A percentile compares a stretch with the other conserved stretches of the same genome.
These are phyloP conservation scores for Kwoniella shandongensis DNA, from an alignment of 768 basidiomycete genomes.

Conservation along the genomic window DNA sequence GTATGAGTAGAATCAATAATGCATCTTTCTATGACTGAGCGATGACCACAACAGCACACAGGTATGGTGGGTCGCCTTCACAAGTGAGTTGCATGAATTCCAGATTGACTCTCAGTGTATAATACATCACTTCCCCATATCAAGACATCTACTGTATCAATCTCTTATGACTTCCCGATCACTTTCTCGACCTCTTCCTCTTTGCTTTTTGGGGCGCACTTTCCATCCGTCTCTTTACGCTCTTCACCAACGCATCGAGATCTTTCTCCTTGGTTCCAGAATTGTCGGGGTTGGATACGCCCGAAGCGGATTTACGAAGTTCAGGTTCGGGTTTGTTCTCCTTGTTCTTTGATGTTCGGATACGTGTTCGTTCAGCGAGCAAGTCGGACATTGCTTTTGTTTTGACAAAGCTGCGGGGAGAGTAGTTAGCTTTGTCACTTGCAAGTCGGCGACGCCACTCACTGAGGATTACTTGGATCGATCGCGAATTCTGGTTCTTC, in stretches of 20 bases:
- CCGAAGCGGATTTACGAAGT: conserved; percentile 7
- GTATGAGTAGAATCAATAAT: too few species aligned
- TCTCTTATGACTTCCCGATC: too few species aligned
- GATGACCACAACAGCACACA: too few species aligned
- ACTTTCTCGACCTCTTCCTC: conserved; percentile 6
- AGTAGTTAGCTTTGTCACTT: neutral
- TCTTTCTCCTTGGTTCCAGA: conserved; percentile 64
- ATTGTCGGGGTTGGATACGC: conserved; percentile 41
- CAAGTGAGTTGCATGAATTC: too few species aligned
- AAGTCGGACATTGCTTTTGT: conserved; percentile 86
- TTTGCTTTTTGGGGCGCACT: conserved; percentile 23
- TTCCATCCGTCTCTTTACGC: conserved; percentile 75
- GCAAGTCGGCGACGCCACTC: too few species aligned
- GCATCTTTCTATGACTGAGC: too few species aligned
- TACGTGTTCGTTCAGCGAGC: conserved; percentile 70
- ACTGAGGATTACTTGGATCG: conserved; percentile 95
- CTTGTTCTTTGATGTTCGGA: conserved; percentile 14
- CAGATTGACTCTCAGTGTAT: too few species aligned
- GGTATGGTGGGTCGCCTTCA: too few species aligned
- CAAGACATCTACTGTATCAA: too few species aligned
- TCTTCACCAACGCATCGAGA: conserved; percentile 73
- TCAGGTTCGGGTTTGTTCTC: neutral
- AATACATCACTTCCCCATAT: too few species aligned
- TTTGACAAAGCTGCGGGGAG: conserved; percentile 74
- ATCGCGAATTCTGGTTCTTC: conserved; percentile 91